These are phyloP conservation scores for Coemansia reversa DNA, from an alignment of 192 early-diverging fungal species.

Conservation along the genomic window DNA sequence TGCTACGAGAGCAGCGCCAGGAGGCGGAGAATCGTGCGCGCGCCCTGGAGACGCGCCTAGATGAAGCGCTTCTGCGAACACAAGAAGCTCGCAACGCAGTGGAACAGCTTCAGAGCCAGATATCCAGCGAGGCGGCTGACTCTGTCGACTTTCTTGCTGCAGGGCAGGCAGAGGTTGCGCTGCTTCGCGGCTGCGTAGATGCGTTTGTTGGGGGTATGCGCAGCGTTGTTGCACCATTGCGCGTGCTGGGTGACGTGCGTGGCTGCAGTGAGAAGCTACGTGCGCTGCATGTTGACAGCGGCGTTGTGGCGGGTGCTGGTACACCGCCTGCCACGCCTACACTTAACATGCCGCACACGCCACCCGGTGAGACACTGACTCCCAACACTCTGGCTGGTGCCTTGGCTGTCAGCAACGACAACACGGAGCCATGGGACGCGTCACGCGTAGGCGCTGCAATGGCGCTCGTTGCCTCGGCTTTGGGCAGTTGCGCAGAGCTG, in stretches of 20 bases:
- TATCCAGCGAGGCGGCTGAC: conserved; percentile 19
- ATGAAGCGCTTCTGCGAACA: conserved; percentile 31
- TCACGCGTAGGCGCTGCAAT: conserved; percentile 23
- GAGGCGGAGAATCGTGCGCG: conserved; percentile 22
- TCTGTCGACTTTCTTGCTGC: conserved; percentile 12
- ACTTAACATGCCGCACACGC: conserved; percentile 6
- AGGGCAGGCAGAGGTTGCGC: conserved; percentile 11
- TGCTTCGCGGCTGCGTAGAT: conserved; percentile 13
- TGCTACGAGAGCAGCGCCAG: conserved; percentile 38
- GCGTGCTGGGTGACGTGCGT: conserved; percentile 20
- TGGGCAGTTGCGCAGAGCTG: conserved; percentile 25
- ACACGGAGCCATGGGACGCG: conserved; percentile 9
- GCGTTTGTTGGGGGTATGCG: conserved; percentile 25
- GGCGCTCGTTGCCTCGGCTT: conserved; percentile 22
- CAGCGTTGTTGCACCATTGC: conserved; percentile 26
- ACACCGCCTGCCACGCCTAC: conserved; percentile 47
- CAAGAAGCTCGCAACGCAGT: conserved; percentile 30
- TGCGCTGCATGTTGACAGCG: neutral
- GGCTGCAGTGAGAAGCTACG: conserved; percentile 33
- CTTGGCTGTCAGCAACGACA: neutral
- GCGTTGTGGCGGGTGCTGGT: neutral
- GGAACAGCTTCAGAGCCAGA: conserved; percentile 14
- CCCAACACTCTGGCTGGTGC: conserved; percentile 18
- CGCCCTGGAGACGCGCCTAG: conserved; percentile 28
- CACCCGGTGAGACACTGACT: conserved; percentile 5